Evolutionary conservation across 257 asterid species (phyloP), one percentile per base, ranked within the genome.

Genomic region (Forsythia suspensa): DNA sequence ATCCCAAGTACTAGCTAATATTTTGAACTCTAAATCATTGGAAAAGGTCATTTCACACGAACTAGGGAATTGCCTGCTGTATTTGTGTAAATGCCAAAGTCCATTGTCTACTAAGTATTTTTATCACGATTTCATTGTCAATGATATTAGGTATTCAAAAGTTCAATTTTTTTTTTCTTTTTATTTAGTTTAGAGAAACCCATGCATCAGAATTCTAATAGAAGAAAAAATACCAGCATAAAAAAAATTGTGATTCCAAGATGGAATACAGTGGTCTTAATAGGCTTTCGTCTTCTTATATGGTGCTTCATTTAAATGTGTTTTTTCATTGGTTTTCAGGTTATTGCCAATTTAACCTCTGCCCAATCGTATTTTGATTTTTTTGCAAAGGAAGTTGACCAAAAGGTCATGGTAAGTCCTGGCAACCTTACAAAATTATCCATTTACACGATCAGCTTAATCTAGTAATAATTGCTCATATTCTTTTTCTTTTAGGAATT

Each of bases 281-380:
- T 29, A 29, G 34, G 34, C 34, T 29, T 29, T 29, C 34, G 2
- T 29, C 34, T 29, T 29, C 34, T 29, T 1, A 29, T 29, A 29
- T 29, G 34, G 34, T 29, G 34, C 34, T 29, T 29, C 34, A 29
- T 29, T 29, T 29, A 29, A 29, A 38, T 77, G 61, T 59, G 37
- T 57, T 73, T 70, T 65, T 20, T 59, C 78, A 46, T 66, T 79
- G 75, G 40, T 68, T 85, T 84, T 71, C 85, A 90, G 94, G 94
- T 87, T 74, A 84, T 90, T 73, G 88, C 91, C 15, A 82, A 88
- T 76, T 82, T 90, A 74, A 84, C 94, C 72, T 88, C 92, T 38
- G 85, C 92, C 29, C 83, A 78, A 61, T 84, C 94, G 34, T 90
- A 90, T 83, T 81, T 90, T 72, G 94, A 90, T 80, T 87, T 90